Base-by-base conservation (phyloP, 2,329 filamentous ascomycete genomes). In the Ambrosiella beaveri region DNA sequence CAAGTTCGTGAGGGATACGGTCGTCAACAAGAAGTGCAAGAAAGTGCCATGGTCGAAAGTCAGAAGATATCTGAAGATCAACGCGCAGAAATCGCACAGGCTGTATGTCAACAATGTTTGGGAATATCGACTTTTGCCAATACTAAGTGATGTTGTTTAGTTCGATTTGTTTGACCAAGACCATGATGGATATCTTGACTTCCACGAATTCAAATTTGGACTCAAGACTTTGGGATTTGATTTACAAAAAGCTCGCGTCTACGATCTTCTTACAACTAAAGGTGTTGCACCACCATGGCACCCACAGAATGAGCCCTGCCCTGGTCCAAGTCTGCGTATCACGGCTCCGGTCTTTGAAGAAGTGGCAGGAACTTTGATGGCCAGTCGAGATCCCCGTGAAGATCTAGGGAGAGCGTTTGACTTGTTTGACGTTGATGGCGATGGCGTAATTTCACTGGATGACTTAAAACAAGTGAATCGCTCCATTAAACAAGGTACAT, bases 151-250 rank as follows among this genome's bases (percentile, higher is more conserved):
- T 36, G 35, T 38, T 12, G 12, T 17, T 7, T 57, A 63, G 62
- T 63, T 63, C 56, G 57, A 61, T 37, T 53, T 63, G 12, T 63
- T 63, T 37, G 62, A 63, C 54, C 62, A 63, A 54, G 62, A 63
- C 56, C 61, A 60, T 37, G 62, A 97, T 73, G 80, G 84, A 52
- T 83, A 86, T 70, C 88, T 98, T 67, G 91, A 97, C 74, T 97
- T 95, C 75, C 93, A 97, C 73, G 93, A 98, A 73, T 87, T 97
- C 69, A 91, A 93, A 71, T 93, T 97, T 72, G 89, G 91, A 61
- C 84, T 97, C 65, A 93, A 94, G 69, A 93, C 93, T 2, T 82
- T 98, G 1, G 93, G 93, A 63, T 97, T 97, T 74, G 88, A 94
- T 66, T 76, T 95, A 54, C 79, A 88, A 60, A 95, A 95, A 70